phyloP scores from a whole-genome alignment of 2,329 filamentous ascomycete genomes.

The Pseudovirgaria hyperparasitica region DNA sequence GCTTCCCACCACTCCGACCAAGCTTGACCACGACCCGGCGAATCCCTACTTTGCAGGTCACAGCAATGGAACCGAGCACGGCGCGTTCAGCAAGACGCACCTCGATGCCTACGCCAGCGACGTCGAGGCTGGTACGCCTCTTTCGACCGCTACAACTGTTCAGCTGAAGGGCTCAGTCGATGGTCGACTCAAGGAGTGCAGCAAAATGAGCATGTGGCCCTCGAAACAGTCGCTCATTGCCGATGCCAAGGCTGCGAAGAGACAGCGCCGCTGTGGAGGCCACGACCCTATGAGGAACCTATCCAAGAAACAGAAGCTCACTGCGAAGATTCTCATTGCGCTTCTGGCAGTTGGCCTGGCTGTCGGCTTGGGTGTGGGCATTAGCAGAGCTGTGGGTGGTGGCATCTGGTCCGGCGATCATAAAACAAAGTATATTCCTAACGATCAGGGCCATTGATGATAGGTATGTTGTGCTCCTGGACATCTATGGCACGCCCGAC shows the following conservation, averaged over 20 bases:
- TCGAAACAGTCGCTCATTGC: slow-evolving; percentile 33
- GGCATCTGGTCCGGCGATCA: slow-evolving; percentile 31
- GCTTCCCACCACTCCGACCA: too few relatives aligned
- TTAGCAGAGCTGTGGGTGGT: slow-evolving; percentile 35
- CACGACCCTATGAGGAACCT: slow-evolving; percentile 28
- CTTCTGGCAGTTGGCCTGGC: slow-evolving; percentile 32
- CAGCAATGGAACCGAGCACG: too few relatives aligned
- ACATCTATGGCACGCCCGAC: too few relatives aligned
- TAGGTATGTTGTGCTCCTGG: too few relatives aligned
- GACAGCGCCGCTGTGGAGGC: slow-evolving; percentile 25
- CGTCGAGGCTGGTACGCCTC: slow-evolving; percentile 21
- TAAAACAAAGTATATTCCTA: slow-evolving; percentile 19
- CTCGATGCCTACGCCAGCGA: slow-evolving; percentile 27
- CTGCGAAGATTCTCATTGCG: slow-evolving; percentile 32
- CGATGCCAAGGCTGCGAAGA: slow-evolving; percentile 22
- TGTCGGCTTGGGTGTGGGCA: slow-evolving; percentile 35
- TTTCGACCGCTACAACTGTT: slow-evolving; percentile 24
- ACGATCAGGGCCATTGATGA: slow-evolving; percentile 3
- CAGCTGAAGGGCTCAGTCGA: slow-evolving; percentile 28
- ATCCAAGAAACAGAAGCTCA: slow-evolving; percentile 31
- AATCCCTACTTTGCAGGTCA: too few relatives aligned
- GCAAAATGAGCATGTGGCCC: slow-evolving; percentile 42
- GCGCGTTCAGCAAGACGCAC: slow-evolving; percentile 20
- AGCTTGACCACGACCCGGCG: too few relatives aligned
- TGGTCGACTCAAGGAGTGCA: slow-evolving; percentile 34